Conservation (phyloP, 2,329 filamentous ascomycete genomes). For the Monilinia fructigena region DNA sequence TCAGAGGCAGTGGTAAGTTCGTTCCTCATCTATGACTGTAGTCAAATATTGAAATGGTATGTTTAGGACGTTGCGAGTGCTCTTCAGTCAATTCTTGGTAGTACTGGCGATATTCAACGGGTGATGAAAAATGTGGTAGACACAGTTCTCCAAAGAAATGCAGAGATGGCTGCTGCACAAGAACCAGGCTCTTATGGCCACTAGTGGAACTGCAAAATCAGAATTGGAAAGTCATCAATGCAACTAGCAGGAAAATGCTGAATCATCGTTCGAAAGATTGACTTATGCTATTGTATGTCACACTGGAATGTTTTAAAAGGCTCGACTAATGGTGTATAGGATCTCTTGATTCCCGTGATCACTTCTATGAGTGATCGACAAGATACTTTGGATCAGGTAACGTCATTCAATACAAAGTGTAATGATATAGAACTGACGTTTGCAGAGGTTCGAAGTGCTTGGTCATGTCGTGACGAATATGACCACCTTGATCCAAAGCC, state of each 20-base stretch:
- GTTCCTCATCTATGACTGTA: no score
- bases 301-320: constrained; percentile 9
- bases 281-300: constrained; percentile 30
- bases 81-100: constrained; percentile 20
- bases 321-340: constrained; percentile 22
- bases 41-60: not conserved
- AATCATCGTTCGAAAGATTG: constrained; percentile 28
- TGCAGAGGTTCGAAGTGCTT: constrained; percentile 32
- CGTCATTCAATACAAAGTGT: not conserved
- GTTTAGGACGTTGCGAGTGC: constrained; percentile 14
- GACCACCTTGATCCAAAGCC: constrained; percentile 32
- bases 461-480: constrained; percentile 31
- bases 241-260: constrained; percentile 29
- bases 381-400: constrained; percentile 33
- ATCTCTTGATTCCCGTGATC: constrained; percentile 30
- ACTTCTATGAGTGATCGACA: constrained; percentile 31
- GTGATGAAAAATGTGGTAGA: constrained; percentile 27
- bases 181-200: constrained; percentile 33
- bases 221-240: constrained; percentile 31
- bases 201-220: constrained; percentile 29
- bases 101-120: constrained; percentile 28
- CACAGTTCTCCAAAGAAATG: constrained; percentile 30
- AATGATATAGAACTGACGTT: not conserved
- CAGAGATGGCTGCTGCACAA: constrained; percentile 36
- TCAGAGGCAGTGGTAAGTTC: constrained; percentile 23